Evolutionary conservation across 345 rosid species (phyloP).

Genomic region (Brassica incana): DNA sequence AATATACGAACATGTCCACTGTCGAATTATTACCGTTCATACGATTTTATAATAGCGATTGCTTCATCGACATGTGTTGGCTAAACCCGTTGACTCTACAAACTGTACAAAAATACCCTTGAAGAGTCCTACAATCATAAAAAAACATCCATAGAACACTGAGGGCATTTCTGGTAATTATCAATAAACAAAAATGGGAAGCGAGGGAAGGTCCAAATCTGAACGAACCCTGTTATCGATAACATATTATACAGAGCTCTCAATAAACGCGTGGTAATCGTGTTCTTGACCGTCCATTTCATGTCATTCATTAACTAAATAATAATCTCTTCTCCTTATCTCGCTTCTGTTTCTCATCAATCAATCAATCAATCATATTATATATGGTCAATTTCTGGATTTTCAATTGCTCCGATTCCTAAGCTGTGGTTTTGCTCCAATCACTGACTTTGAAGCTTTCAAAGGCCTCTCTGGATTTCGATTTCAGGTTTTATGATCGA

Average conservation of each 20-base stretch:
- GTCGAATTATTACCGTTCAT: neutral
- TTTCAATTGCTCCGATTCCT: slow-evolving; percentile 6
- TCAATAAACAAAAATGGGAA: slow-evolving; percentile 16
- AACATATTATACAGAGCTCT: neutral
- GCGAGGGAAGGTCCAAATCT: slow-evolving; percentile 33
- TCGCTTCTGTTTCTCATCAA: slow-evolving; percentile 2
- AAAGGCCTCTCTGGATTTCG: too few species aligned
- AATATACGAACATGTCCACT: neutral
- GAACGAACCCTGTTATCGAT: neutral
- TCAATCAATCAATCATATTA: neutral
- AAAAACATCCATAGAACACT: neutral
- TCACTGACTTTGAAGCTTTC: neutral
- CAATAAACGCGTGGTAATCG: slow-evolving; percentile 7
- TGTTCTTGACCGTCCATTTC: slow-evolving; percentile 30
- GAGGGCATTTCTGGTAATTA: slow-evolving; percentile 22
- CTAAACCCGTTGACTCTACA: slow-evolving; percentile 10
- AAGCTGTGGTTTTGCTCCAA: neutral
- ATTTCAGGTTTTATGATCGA: slow-evolving; percentile 8
- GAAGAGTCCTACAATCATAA: neutral
- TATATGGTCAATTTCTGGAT: neutral
- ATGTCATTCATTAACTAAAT: neutral
- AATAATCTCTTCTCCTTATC: neutral
- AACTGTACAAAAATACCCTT: neutral
- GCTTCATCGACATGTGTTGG: neutral
- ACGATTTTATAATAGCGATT: neutral